A percentile compares a stretch with the other conserved stretches of the same genome.
These are phyloP conservation scores for Zelonia costaricensis DNA, from an alignment of 208 protist species.

Conservation along the genomic window DNA sequence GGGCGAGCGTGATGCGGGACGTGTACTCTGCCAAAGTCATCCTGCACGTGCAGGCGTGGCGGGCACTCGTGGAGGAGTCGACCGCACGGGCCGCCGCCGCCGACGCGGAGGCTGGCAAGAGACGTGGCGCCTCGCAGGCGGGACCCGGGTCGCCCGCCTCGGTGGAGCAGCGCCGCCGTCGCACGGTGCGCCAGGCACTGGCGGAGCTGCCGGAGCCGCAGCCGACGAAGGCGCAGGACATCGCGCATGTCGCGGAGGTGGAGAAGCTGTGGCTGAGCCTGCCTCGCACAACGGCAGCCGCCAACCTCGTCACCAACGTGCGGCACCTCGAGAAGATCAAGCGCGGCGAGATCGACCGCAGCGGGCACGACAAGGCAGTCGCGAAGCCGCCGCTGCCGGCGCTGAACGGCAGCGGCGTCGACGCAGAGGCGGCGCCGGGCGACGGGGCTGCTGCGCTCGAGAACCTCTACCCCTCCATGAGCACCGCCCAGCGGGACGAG, in stretches of 20 bases:
- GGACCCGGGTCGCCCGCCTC: not conserved
- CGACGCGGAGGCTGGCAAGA: not conserved
- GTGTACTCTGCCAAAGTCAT: conserved; percentile 27
- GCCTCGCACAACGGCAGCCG: conserved; percentile 35
- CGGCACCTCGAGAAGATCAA: conserved; percentile 44
- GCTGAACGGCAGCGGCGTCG: not conserved
- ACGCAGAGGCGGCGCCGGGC: not conserved
- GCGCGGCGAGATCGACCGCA: conserved; percentile 30
- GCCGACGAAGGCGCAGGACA: conserved; percentile 1
- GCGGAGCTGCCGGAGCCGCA: conserved; percentile 9
- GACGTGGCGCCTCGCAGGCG: too few species aligned
- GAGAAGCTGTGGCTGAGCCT: conserved; percentile 39
- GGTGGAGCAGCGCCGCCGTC: conserved; percentile 6
- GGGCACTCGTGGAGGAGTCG: conserved; percentile 5
- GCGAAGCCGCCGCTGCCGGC: not conserved
- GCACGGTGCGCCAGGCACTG: conserved; percentile 12
- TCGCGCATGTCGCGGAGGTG: conserved; percentile 2
- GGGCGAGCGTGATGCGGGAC: conserved; percentile 70
- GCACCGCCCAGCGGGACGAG: conserved; percentile 31
- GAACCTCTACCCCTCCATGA: conserved; percentile 36
- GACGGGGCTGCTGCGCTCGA: conserved; percentile 6
- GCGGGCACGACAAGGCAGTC: conserved; percentile 11
- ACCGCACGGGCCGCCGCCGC: not conserved
- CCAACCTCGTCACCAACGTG: conserved; percentile 68
- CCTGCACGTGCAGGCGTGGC: conserved; percentile 14